phyloP scores from a whole-genome alignment of 208 protist genomes.

The Tetramitus jugosus region DNA sequence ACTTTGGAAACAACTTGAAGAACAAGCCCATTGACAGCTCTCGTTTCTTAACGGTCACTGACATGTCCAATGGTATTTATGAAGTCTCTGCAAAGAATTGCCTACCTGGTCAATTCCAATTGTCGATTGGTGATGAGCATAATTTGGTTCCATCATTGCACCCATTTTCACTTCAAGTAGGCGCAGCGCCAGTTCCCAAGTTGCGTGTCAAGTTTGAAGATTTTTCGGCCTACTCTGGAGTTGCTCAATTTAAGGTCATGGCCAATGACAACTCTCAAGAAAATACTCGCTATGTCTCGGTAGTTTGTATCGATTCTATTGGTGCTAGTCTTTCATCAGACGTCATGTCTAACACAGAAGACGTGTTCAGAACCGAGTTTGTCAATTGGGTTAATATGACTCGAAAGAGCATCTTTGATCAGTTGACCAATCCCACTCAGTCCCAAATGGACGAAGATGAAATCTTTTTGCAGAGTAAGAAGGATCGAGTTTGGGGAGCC shows the following conservation, averaged over 20 bases:
- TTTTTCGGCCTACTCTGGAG: not conserved
- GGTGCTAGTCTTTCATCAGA: not conserved
- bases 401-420: not conserved
- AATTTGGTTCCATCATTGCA: not conserved
- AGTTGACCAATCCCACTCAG: too few relatives aligned
- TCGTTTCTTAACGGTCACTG: too few relatives aligned
- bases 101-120: not conserved
- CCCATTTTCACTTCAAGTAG: not conserved
- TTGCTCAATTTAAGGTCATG: not conserved
- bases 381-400: not conserved
- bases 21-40: too few relatives aligned
- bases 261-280: not conserved
- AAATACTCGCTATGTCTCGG: not conserved
- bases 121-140: not conserved
- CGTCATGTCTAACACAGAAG: not conserved
- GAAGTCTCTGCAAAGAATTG: not conserved
- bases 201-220: constrained; percentile 11
- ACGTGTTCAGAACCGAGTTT: not conserved
- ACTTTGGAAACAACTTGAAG: not conserved
- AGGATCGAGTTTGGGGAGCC: too few relatives aligned
- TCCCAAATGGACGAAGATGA: too few relatives aligned
- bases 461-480: not conserved
- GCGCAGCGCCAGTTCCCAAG: not conserved
- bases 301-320: not conserved
- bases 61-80: constrained; percentile 2